Evolutionary conservation across 2,329 filamentous ascomycete genomes (phyloP), one percentile per base, ranked within the genome.

Genomic region (Mariannaea sp.): DNA sequence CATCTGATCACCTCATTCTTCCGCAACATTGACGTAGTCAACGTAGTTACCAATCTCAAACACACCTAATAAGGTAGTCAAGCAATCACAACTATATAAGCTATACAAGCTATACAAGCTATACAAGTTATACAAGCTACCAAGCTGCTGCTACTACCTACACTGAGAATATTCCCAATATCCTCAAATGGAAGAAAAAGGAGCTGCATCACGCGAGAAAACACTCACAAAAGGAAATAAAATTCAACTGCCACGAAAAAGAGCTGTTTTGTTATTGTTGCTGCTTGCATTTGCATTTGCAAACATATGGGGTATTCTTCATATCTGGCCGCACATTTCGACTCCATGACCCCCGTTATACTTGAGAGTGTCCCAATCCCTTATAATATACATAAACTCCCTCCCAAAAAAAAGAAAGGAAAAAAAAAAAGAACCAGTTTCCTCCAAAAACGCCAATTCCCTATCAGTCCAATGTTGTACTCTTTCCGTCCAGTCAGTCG

Each of bases 361-460:
- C 29, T 47, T 39, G 45, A 54, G 53, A 59, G 42, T 42, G 53
- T 52, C 53, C 46, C 45, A 42, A 42, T 38, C 55, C 49, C n/a
- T n/a, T n/a, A 48, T 62, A 60, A 38, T 55, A 45, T 56, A 50
- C 59, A 49, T 50, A 52, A 53, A 65, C 57, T 57, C 57, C 63
- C 35, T 14, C 19, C 19, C 19, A n/a, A 13, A 39, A 20, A n/a
- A 33, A 14, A n/a, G n/a, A n/a, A n/a, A n/a, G n/a, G n/a, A n/a
- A n/a, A n/a, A n/a, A n/a, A n/a, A n/a, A n/a, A 24, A 8, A 8
- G 22, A 24, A 24, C 22, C 22, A 24, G 22, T 24, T 24, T 24
- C 22, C 22, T 8, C 22, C 22, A 8, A 24, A n/a, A 24, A 24
- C 22, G 8, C 32, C 32, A 20, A 36, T 12, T 35, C 26, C 29